Percentiles rank a stretch among this genome's conserved stretches.
phyloP scores from a whole-genome alignment of 495 filamentous ascomycete genomes.

The Xylaria intraflava region DNA sequence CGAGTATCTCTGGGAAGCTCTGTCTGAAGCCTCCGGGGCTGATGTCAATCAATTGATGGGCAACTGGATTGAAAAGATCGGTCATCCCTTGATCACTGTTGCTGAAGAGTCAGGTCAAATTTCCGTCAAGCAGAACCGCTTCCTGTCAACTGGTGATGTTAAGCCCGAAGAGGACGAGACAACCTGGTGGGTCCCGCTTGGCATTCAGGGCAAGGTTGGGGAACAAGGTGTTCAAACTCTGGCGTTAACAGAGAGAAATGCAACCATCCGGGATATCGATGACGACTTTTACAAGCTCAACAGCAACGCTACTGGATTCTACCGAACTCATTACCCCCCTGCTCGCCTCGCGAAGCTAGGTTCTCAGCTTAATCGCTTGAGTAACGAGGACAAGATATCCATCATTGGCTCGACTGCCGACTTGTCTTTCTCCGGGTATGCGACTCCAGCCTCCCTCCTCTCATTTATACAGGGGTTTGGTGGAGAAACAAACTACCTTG shows the following conservation, averaged over 20 bases:
- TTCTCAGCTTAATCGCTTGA: conserved; percentile 61
- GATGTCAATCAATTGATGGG: conserved; percentile 85
- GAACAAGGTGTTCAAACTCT: conserved; percentile 39
- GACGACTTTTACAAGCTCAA: conserved; percentile 90
- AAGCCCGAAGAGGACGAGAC: conserved; percentile 79
- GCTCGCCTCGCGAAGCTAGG: conserved; percentile 72
- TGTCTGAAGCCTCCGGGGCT: conserved; percentile 80
- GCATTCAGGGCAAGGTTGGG: conserved; percentile 58
- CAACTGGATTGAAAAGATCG: conserved; percentile 89
- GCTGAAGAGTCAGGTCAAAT: conserved; percentile 78
- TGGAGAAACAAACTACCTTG: conserved; percentile 74
- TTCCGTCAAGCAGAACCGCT: conserved; percentile 74
- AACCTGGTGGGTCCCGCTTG: conserved; percentile 93
- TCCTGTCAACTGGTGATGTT: conserved; percentile 83
- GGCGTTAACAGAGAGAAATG: conserved; percentile 68
- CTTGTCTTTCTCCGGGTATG: conserved; percentile 78
- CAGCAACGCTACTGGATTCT: conserved; percentile 80
- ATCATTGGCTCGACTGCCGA: conserved; percentile 88
- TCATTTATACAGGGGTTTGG: conserved; percentile 74
- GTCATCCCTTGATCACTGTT: conserved; percentile 83
- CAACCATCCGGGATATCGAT: conserved; percentile 65
- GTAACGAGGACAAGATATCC: conserved; percentile 83
- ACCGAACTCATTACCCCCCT: conserved; percentile 85
- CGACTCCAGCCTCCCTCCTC: conserved; percentile 70
- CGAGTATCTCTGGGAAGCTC: conserved; percentile 83